Conservation (phyloP, 768 basidiomycete species). For the Suillus sp. region DNA sequence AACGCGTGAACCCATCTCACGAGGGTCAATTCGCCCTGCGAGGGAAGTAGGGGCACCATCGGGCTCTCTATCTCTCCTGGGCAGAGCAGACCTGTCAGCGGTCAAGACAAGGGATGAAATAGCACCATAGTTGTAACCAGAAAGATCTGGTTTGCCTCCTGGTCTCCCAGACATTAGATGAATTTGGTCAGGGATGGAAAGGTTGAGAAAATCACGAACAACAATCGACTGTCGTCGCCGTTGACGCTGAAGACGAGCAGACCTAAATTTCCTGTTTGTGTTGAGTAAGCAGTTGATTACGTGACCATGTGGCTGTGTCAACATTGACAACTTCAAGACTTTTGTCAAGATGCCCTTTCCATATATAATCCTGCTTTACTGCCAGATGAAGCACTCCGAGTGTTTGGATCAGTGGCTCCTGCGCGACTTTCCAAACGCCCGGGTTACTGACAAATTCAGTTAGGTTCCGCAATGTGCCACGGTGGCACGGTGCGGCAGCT, state of each 20-base stretch:
- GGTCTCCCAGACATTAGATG: conserved; percentile 41
- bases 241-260: conserved; percentile 6
- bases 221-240: conserved; percentile 9
- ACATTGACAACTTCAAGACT: no score
- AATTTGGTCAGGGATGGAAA: background rate
- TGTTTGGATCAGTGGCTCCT: no score
- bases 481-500: no score
- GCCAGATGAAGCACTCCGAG: no score
- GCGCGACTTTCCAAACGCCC: no score
- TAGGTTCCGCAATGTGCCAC: no score
- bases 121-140: conserved; percentile 93
- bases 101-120: conserved; percentile 94
- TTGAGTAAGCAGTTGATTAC: conserved; percentile 2
- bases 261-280: conserved; percentile 5
- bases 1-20: conserved; percentile 93
- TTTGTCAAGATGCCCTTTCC: no score
- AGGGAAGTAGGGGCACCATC: conserved; percentile 95
- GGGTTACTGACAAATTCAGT: no score
- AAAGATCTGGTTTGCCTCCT: conserved; percentile 72
- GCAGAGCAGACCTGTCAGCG: conserved; percentile 80
- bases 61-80: conserved; percentile 91
- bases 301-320: background rate
- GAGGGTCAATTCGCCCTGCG: conserved; percentile 84
- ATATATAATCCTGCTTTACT: no score
- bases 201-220: conserved; percentile 1